Evolutionary conservation across 2,329 filamentous ascomycete species (phyloP).

Genomic region (Hymenoscyphus albidus): DNA sequence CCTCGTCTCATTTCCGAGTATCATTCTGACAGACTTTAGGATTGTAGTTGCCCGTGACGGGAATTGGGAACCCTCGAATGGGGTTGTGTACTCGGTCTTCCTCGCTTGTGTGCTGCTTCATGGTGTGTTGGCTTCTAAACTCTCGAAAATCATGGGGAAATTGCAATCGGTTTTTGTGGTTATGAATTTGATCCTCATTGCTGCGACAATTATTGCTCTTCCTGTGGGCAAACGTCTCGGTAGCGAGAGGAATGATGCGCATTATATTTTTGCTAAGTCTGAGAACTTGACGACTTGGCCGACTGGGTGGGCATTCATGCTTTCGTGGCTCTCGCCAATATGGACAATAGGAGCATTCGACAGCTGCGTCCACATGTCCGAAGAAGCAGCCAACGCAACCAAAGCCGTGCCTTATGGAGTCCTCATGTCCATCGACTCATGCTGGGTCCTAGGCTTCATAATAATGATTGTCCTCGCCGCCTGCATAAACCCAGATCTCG

Average conservation of each 20-base stretch:
- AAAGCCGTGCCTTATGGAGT: conserved; percentile 58
- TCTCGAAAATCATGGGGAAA: conserved; percentile 54
- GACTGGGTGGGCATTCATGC: conserved; percentile 54
- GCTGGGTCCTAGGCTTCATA: conserved; percentile 55
- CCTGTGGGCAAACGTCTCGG: conserved; percentile 43
- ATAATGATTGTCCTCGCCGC: conserved; percentile 55
- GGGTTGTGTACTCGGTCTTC: conserved; percentile 55
- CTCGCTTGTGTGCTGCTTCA: conserved; percentile 51
- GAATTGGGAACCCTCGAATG: conserved; percentile 51
- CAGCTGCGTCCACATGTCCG: conserved; percentile 56
- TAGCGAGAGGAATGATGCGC: conserved; percentile 39
- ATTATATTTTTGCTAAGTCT: conserved; percentile 53
- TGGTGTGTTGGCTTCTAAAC: conserved; percentile 49
- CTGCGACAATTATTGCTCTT: conserved; percentile 54
- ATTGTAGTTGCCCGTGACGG: conserved; percentile 55
- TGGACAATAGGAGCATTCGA: conserved; percentile 59
- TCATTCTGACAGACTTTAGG: conserved; percentile 20
- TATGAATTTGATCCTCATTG: conserved; percentile 53
- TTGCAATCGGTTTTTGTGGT: conserved; percentile 54
- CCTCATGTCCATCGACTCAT: conserved; percentile 52
- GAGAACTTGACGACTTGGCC: conserved; percentile 58
- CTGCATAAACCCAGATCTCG: conserved; percentile 51
- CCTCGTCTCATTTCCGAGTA: neutral
- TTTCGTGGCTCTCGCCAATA: conserved; percentile 58
- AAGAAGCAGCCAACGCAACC: conserved; percentile 58